Evolutionary conservation across 176 grass and related monocot genomes (phyloP), one percentile per base, ranked within the genome.

Genomic region (Lolium perenne): DNA sequence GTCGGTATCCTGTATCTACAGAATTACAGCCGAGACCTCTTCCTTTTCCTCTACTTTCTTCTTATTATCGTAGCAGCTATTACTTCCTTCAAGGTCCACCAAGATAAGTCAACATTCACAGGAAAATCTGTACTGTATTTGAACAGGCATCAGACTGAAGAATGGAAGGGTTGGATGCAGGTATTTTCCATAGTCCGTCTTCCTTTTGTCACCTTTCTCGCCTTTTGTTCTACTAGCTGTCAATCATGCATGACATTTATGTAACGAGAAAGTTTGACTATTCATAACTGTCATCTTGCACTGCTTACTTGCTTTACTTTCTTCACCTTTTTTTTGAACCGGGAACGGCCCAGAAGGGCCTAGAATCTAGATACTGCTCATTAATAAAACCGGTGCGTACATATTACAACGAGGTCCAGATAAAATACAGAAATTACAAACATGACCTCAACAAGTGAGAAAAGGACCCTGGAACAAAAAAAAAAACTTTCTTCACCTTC

Each of bases 161-260:
- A 99, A 93, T 99, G 97, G 97, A 99, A 99, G 82, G 97, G 97
- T 79, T 99, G 94, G 97, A 99, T 99, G 97, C 97, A 99, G 97
- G 97, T 99, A 77, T 51, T 82, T 86, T 68, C 79, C 45, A 54
- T 76, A 81, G 18, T 76, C 67, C 17, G 8, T 77, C 70, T 75
- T 80, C 78, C 40, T 89, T 60, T 26, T 81, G 20, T 29, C 46
- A 73, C 80, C 10, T 89, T 89, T 77, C 54, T 6, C 6, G 14
- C 25, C 9, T 83, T 22, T 53, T 82, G 45, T 81, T 51, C 25
- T 65, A 47, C 57, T 84, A 71, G 32, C 20, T 85, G 26, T 21
- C 18, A 23, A 66, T 79, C 66, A 66, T 67, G 50, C 68, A 53
- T 87, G 60, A 83, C 58, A 78, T 25, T 40, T 13, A 47, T 76